Evolutionary conservation across 2,329 filamentous ascomycete species (phyloP).

Genomic region (Diaporthe citriasiana): DNA sequence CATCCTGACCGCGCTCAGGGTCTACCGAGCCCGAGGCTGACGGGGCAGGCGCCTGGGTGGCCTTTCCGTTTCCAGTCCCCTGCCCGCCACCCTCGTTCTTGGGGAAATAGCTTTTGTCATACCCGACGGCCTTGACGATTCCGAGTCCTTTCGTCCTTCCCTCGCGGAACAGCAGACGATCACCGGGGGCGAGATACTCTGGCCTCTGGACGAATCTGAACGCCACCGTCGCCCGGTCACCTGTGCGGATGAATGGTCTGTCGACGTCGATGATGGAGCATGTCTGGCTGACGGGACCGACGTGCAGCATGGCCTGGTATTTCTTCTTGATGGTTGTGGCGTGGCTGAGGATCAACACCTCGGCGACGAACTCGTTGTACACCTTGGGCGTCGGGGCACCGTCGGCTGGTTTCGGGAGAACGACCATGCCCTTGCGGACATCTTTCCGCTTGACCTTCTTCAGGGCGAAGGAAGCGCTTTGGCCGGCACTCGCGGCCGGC

Average conservation of each 20-base stretch:
- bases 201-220: constrained; percentile 96
- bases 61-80: constrained; percentile 8
- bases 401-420: constrained; percentile 82
- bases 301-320: constrained; percentile 98
- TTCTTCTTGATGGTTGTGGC: constrained; percentile 97
- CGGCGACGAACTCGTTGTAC: constrained; percentile 82
- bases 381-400: constrained; percentile 79
- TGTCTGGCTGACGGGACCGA: constrained; percentile 94
- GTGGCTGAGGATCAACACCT: constrained; percentile 94
- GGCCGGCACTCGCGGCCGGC: constrained; percentile 88
- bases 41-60: background rate
- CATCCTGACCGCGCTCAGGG: background rate
- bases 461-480: constrained; percentile 92
- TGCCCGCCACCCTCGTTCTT: background rate
- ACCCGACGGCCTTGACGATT: constrained; percentile 92
- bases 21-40: background rate
- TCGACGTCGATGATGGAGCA: constrained; percentile 98
- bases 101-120: constrained; percentile 71
- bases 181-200: constrained; percentile 90
- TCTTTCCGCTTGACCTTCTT: constrained; percentile 91
- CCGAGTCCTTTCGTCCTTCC: constrained; percentile 95
- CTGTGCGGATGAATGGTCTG: constrained; percentile 93
- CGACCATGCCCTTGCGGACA: constrained; percentile 98
- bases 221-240: constrained; percentile 92
- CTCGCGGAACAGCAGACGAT: constrained; percentile 92